These are phyloP conservation scores for Leptographium procerum DNA, from an alignment of 2,329 filamentous ascomycete genomes.

Conservation along the genomic window DNA sequence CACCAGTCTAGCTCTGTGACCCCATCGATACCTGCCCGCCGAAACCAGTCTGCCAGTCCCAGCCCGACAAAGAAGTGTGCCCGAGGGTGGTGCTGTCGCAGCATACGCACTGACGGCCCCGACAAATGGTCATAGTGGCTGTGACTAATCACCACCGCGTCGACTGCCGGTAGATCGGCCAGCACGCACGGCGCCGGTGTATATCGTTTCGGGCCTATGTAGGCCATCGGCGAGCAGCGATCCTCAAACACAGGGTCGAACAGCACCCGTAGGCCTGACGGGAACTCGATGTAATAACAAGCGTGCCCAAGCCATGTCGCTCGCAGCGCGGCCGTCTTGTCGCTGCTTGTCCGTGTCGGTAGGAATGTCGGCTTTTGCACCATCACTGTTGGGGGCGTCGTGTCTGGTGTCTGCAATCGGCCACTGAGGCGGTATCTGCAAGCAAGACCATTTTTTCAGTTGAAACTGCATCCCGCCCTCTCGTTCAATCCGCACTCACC, in stretches of 20 bases:
- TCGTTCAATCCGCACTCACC: slow-evolving; percentile 21
- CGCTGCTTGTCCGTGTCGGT: slow-evolving; percentile 30
- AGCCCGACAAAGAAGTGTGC: slow-evolving; percentile 83
- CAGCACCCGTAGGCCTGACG: slow-evolving; percentile 71
- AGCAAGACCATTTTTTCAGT: neutral
- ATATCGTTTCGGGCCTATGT: slow-evolving; percentile 63
- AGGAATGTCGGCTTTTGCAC: slow-evolving; percentile 59
- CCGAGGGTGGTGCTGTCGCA: slow-evolving; percentile 59
- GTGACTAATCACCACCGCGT: slow-evolving; percentile 74
- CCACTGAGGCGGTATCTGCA: slow-evolving; percentile 20
- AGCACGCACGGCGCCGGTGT: slow-evolving; percentile 68
- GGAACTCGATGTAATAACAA: slow-evolving; percentile 87
- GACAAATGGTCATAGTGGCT: slow-evolving; percentile 91
- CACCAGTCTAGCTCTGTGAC: slow-evolving; percentile 94
- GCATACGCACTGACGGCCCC: slow-evolving; percentile 59
- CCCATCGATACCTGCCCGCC: slow-evolving; percentile 54
- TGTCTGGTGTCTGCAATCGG: slow-evolving; percentile 40
- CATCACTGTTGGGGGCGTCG: slow-evolving; percentile 52
- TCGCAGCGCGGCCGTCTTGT: slow-evolving; percentile 37
- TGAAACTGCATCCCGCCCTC: too few species aligned
- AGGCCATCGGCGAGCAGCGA: slow-evolving; percentile 65
- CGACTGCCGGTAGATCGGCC: slow-evolving; percentile 63
- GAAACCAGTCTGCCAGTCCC: slow-evolving; percentile 76
- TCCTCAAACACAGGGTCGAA: slow-evolving; percentile 92
- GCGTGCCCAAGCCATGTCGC: slow-evolving; percentile 95